Evolutionary conservation across 176 grass and related monocot genomes (phyloP), one percentile per base, ranked within the genome.

Genomic region (Bonia amplexicaulis): DNA sequence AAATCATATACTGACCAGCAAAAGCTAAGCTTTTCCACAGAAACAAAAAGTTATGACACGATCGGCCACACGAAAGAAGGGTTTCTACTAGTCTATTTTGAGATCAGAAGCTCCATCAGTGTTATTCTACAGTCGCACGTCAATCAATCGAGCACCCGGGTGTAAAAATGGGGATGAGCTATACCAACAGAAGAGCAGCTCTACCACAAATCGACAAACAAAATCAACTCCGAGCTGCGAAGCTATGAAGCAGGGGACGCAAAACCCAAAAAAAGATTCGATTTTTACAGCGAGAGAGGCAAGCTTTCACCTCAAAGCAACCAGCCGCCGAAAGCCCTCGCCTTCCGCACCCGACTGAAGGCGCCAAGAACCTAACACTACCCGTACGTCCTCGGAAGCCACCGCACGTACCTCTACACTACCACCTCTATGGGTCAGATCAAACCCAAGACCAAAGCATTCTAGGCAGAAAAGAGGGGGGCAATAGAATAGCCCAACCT

Each of bases 311-410:
- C 62, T 78, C 35, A 74, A 76, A 80, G 81, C 25, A 81, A 77
- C 65, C 61, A 87, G 12, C 80, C 69, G 79, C 85, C 33, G 52
- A 80, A 87, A 84, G 69, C 75, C 69, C 80, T 88, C 80, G 71
- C 86, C 80, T 71, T 61, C 27, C 80, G 31, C 76, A 33, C 47
- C 83, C 55, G 2, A 71, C 78, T 55, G 88, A 90, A 70, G 77
- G n/a, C 70, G 82, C 29, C 71, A 85, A 69, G 78, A 69, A 77
- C 69, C 59, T 72, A 68, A 85, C 63, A 23, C 71, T 1, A 39
- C 31, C 25, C 10, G 54, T 20, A 25, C 61, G 65, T 46, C 84
- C 80, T 68, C 17, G 40, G 40, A 66, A 16, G 66, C 72, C 45
- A 72, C 78, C 59, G 3, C 59, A 61, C 59, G 11, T 13, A 61